These are phyloP conservation scores for Sclerotinia trifoliorum DNA, from an alignment of 2,329 filamentous ascomycete species.

Conservation along the genomic window DNA sequence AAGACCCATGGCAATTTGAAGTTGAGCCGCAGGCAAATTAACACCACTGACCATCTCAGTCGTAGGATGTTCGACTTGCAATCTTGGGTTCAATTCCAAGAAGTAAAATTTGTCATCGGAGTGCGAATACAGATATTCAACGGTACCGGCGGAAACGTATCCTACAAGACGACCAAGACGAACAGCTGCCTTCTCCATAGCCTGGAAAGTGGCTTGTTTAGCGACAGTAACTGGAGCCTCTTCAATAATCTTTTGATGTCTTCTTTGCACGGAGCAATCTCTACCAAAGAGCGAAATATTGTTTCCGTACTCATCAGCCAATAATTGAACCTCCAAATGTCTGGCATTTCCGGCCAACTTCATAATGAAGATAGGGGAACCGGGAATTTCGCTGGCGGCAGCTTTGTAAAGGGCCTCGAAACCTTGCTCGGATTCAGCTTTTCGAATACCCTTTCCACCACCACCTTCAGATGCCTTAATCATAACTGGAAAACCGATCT, in stretches of 20 bases:
- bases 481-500: slow-evolving; percentile 99
- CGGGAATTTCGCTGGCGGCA: slow-evolving; percentile 94
- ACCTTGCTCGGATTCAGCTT: slow-evolving; percentile 80
- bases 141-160: slow-evolving; percentile 97
- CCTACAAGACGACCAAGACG: slow-evolving; percentile 91
- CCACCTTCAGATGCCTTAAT: slow-evolving; percentile 99
- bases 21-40: slow-evolving; percentile 92
- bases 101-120: slow-evolving; percentile 99
- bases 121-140: slow-evolving; percentile 98
- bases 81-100: slow-evolving; percentile 95
- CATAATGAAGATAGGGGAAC: slow-evolving; percentile 99
- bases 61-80: slow-evolving; percentile 98
- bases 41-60: slow-evolving; percentile 99
- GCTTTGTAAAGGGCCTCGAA: slow-evolving; percentile 91
- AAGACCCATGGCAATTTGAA: slow-evolving; percentile 98
- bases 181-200: slow-evolving; percentile 96
- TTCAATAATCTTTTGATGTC: slow-evolving; percentile 99
- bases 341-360: slow-evolving; percentile 95
- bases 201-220: slow-evolving; percentile 81
- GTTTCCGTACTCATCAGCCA: slow-evolving; percentile 99
- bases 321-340: slow-evolving; percentile 94
- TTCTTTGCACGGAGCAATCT: slow-evolving; percentile 97
- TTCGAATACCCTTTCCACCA: slow-evolving; percentile 98
- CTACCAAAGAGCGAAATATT: slow-evolving; percentile 98
- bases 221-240: slow-evolving; percentile 98